Evolutionary conservation across 306 rosid genomes (phyloP), one percentile per base, ranked within the genome.

Genomic region (Prunus armeniaca): DNA sequence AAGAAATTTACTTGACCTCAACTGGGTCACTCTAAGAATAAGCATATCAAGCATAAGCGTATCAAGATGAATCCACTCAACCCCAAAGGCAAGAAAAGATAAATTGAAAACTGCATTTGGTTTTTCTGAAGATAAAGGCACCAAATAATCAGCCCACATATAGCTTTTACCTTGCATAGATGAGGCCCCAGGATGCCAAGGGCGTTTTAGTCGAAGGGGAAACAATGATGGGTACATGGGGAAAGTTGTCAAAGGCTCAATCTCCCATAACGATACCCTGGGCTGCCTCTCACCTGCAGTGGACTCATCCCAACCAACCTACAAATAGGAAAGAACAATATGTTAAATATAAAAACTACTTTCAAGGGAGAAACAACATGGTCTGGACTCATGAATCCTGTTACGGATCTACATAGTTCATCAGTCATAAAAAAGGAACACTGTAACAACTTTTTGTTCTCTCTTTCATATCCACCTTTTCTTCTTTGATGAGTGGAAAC

Each of bases 271-370:
- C 1, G 96, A 92, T 15, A 92, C 97, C 46, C 97, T 80, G 41
- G 97, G 97, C 81, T 84, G 96, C 79, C 97, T 87, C 73, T 92
- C 97, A 55, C 93, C 96, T 49, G 93, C 91, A 30, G 97, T 88
- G 67, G 97, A 90, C 82, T 92, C 97, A 76, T 92, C 97, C 97
- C 97, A 92, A 75, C 97, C 97, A 57, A 92, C 97, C 97, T 80
- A 67, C 71, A 73, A 2, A 72, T 34, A 64, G 12, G 20, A 61
- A 25, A 50, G 27, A 71, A 58, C 28, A 63, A 76, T 65, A 11
- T 18, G 17, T 24, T 64, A 51, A 22, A 9, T 32, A 28, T 13
- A 15, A 15, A 32, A 19, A 69, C 38, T 25, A 9, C 8, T 12
- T 30, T 13, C 2, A 46, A 46, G 28, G 58, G 14, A 43, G 43